A percentile compares a stretch with the other conserved stretches of the same genome.
Evolutionary conservation across 2,329 filamentous ascomycete species (phyloP).

Genomic region (Pseudogymnoascus sp.): DNA sequence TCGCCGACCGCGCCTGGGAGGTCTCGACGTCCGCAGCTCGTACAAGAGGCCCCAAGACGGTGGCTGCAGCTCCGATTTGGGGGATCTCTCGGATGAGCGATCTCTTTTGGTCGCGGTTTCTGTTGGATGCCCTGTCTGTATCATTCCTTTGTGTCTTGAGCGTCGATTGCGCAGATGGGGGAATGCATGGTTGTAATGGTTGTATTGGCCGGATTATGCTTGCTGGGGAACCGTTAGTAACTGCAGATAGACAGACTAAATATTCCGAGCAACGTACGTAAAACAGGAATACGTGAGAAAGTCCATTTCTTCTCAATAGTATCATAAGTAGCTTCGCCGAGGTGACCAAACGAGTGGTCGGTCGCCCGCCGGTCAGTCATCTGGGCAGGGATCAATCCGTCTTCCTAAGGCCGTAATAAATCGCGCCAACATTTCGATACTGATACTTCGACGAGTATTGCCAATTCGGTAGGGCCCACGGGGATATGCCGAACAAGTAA

Average conservation of each 20-base stretch:
- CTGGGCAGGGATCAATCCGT: slow-evolving; percentile 30
- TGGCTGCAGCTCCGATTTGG: neutral
- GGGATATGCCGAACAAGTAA: slow-evolving; percentile 1
- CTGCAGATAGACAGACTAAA: neutral
- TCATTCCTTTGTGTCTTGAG: slow-evolving; percentile 5
- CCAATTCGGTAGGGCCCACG: neutral
- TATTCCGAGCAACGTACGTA: slow-evolving; percentile 15
- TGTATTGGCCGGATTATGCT: slow-evolving; percentile 22
- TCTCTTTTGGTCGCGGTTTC: neutral
- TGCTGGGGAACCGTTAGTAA: slow-evolving; percentile 17
- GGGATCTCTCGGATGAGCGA: neutral
- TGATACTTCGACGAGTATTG: neutral
- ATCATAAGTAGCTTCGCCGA: slow-evolving; percentile 42
- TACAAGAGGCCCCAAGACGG: neutral
- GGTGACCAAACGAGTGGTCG: slow-evolving; percentile 47
- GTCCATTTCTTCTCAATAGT: slow-evolving; percentile 25
- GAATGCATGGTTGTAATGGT: slow-evolving; percentile 21
- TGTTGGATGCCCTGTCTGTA: neutral
- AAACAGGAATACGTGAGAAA: slow-evolving; percentile 21
- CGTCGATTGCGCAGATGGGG: slow-evolving; percentile 18
- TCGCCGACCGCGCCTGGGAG: neutral
- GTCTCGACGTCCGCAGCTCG: neutral
- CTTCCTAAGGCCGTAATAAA: slow-evolving; percentile 11
- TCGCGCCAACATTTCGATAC: slow-evolving; percentile 22
- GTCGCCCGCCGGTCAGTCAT: slow-evolving; percentile 43